Evolutionary conservation across 2,329 filamentous ascomycete species (phyloP), one percentile per base, ranked within the genome.

Genomic region (Metarhizium humberi): DNA sequence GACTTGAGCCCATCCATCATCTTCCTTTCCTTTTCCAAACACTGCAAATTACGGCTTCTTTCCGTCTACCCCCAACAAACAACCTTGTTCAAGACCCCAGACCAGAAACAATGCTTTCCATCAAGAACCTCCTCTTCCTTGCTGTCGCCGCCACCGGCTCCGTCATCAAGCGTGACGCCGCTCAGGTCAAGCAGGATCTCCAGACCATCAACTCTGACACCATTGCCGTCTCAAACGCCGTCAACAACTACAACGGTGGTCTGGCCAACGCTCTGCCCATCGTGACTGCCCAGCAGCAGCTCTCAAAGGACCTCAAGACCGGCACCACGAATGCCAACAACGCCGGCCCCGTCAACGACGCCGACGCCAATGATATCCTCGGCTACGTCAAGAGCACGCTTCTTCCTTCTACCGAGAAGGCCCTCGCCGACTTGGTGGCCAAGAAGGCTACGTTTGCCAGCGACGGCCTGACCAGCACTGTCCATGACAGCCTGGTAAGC

Each of bases 111-210:
- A 56, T 56, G 55, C 52, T 51, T 18, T 56, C 43, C 52, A 10
- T 54, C 55, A 56, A 54, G 49, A 54, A 48, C 55, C n/a, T 56
- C 20, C 10, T 56, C 52, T 48, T 52, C 43, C 52, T 56, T 16
- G 51, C 55, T 46, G 52, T 49, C 3, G 46, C 55, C 25, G 51
- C 32, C 48, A 42, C 51, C 30, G 48, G 52, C 52, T 53, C 55
- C 42, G 47, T 51, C 51, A 36, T 54, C 48, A 47, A 47, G 34
- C 55, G 55, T 6, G 55, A 54, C 42, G 48, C 11, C 36, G 20
- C 16, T 7, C 11, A 18, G 6, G 10, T 52, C 47, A 38, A 32
- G 48, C 6, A 18, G 5, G 42, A 38, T 25, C 48, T 56, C 42
- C 0, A 45, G 6, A 20, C 6, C 42, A n/a, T 56, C 42, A 54